Percentiles rank a stretch among this genome's conserved stretches.
Evolutionary conservation across 805 yeast genomes (phyloP).

Genomic region (Teunomyces pallodes): DNA sequence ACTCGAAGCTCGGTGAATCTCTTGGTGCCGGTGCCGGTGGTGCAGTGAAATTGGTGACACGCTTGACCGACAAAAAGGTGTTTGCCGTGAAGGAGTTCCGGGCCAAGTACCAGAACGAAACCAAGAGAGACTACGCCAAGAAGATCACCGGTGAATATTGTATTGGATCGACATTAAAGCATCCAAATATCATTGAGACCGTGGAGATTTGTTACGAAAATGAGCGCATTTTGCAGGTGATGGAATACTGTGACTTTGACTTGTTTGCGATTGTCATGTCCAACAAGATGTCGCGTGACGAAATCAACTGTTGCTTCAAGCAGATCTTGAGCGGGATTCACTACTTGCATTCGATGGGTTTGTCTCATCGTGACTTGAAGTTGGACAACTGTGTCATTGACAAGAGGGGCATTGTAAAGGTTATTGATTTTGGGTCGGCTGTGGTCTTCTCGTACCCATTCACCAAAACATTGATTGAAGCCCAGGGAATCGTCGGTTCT

Average conservation of each 20-base stretch:
- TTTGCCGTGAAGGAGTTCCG: conserved; percentile 95
- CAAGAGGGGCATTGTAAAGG: conserved; percentile 76
- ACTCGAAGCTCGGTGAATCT: conserved; percentile 78
- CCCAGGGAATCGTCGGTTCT: conserved; percentile 83
- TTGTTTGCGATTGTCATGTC: conserved; percentile 93
- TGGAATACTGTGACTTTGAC: conserved; percentile 94
- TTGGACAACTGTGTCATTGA: conserved; percentile 90
- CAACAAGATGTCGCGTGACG: conserved; percentile 76
- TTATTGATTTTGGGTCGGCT: conserved; percentile 92
- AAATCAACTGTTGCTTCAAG: conserved; percentile 85
- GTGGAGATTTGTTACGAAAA: conserved; percentile 88
- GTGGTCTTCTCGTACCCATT: conserved; percentile 90
- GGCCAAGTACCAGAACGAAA: conserved; percentile 67
- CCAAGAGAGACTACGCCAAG: conserved; percentile 82
- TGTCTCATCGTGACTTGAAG: conserved; percentile 89
- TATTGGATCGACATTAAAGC: conserved; percentile 85
- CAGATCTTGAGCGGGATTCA: conserved; percentile 79
- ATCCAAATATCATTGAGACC: conserved; percentile 87
- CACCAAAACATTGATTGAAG: conserved; percentile 65
- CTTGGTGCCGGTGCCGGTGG: conserved; percentile 98
- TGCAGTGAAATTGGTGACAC: conserved; percentile 68
- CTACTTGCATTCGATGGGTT: conserved; percentile 79
- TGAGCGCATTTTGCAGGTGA: conserved; percentile 81
- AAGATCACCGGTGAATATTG: conserved; percentile 94
- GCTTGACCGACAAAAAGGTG: conserved; percentile 63